Percentiles rank a stretch among this genome's conserved stretches.
Evolutionary conservation across 139 green algal species (phyloP).

Genomic region (Micromonas commoda): DNA sequence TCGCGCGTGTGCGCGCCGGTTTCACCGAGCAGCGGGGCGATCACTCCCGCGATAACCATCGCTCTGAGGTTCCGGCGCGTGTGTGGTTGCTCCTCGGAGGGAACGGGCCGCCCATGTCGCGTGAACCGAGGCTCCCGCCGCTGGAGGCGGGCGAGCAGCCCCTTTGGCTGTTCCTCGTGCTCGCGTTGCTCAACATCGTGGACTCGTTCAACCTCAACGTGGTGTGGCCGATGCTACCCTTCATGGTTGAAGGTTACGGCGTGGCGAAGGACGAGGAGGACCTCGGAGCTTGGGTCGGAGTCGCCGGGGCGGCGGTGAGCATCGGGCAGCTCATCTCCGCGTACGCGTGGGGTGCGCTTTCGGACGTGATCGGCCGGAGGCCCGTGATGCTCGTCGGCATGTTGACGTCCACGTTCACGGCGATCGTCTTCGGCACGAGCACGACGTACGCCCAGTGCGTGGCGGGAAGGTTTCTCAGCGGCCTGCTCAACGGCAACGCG

Average conservation of each 20-base stretch:
- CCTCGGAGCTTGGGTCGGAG: neutral
- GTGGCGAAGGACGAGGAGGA: neutral
- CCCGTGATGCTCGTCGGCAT: neutral
- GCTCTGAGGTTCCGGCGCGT: too few species aligned
- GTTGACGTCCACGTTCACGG: neutral
- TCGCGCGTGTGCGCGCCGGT: too few species aligned
- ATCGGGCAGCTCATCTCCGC: neutral
- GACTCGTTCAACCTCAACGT: conserved; percentile 14
- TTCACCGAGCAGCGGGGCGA: too few species aligned
- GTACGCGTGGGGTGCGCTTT: neutral
- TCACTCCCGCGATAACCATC: too few species aligned
- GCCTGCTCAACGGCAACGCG: neutral
- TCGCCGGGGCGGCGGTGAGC: neutral
- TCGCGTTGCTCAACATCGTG: conserved; percentile 14
- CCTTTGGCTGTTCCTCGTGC: neutral
- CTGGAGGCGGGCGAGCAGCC: too few species aligned
- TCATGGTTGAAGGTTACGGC: neutral
- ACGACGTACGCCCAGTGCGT: neutral
- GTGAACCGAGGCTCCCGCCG: too few species aligned
- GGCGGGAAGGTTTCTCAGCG: neutral
- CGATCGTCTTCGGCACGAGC: conserved; percentile 6
- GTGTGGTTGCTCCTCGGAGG: too few species aligned
- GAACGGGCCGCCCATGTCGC: too few species aligned
- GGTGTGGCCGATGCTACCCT: conserved; percentile 15
- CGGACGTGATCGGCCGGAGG: neutral